Conservation (phyloP, 2,329 filamentous ascomycete genomes). For the Neobulgaria alba region DNA sequence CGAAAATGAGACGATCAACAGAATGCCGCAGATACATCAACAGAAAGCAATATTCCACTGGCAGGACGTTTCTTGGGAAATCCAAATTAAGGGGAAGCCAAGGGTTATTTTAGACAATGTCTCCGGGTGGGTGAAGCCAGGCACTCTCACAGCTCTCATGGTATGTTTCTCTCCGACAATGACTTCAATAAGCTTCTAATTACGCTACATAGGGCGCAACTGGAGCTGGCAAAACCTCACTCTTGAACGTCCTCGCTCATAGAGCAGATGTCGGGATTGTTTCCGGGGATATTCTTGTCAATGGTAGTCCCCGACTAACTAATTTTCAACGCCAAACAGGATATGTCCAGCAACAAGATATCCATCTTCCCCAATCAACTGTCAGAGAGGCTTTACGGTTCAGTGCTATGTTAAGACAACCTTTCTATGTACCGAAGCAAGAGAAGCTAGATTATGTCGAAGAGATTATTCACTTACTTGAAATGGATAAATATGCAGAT, state of each 20-base stretch:
- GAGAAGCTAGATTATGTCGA: constrained; percentile 86
- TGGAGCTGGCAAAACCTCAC: constrained; percentile 77
- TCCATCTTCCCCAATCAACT: constrained; percentile 54
- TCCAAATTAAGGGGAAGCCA: constrained; percentile 46
- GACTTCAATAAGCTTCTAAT: too few species aligned
- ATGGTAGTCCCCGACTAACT: constrained; percentile 41
- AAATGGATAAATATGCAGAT: constrained; percentile 85
- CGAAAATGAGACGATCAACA: neutral
- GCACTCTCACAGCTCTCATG: constrained; percentile 63
- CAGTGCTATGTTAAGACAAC: constrained; percentile 74
- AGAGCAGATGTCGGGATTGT: neutral
- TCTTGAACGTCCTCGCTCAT: constrained; percentile 63
- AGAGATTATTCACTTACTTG: constrained; percentile 80
- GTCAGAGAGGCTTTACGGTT: constrained; percentile 56
- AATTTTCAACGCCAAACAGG: constrained; percentile 87
- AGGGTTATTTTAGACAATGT: constrained; percentile 72
- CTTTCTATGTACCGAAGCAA: constrained; percentile 54
- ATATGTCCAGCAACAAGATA: constrained; percentile 84
- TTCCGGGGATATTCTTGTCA: neutral
- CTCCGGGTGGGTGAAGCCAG: constrained; percentile 86
- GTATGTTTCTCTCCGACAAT: too few species aligned
- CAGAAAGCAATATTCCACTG: constrained; percentile 35
- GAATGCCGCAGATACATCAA: neutral
- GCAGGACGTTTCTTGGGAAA: constrained; percentile 72
- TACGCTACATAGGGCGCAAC: too few species aligned